phyloP scores from a whole-genome alignment of 257 asterid genomes.

The Solanum lycopersicoides region DNA sequence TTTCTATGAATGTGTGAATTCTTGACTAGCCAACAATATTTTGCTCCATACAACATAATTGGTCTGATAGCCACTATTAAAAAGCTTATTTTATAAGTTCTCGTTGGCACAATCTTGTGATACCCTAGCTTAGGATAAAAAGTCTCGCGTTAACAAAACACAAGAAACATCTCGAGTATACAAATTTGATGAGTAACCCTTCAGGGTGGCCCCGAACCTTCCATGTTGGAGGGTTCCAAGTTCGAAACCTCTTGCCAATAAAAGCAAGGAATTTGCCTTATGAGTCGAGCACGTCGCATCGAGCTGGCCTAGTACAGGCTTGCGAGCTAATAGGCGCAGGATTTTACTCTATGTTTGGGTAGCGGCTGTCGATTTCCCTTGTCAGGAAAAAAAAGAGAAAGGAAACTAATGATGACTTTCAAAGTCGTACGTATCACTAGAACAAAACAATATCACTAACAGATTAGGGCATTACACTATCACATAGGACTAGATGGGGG shows the following conservation, averaged over 20 bases:
- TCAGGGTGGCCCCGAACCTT: fast-evolving
- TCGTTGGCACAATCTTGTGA: neutral
- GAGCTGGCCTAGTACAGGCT: neutral
- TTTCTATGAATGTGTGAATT: neutral
- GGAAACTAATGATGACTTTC: neutral
- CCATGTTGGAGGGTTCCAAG: neutral
- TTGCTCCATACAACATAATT: neutral
- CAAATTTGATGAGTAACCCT: fast-evolving
- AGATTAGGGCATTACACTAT: neutral
- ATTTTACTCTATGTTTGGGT: too few relatives aligned
- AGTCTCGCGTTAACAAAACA: neutral
- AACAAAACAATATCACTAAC: neutral
- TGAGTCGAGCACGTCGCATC: neutral
- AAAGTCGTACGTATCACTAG: neutral
- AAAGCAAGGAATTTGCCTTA: fast-evolving
- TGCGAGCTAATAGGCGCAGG: fast-evolving
- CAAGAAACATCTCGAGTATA: neutral
- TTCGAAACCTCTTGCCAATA: fast-evolving
- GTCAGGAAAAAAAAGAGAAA: neutral
- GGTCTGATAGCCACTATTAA: neutral
- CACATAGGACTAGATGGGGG: neutral
- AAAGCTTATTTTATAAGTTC: neutral
- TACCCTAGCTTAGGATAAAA: neutral
- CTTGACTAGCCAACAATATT: neutral
- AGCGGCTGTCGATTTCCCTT: fast-evolving